phyloP scores from a whole-genome alignment of 2,329 filamentous ascomycete species.

The Aurifilum marmelostoma region DNA sequence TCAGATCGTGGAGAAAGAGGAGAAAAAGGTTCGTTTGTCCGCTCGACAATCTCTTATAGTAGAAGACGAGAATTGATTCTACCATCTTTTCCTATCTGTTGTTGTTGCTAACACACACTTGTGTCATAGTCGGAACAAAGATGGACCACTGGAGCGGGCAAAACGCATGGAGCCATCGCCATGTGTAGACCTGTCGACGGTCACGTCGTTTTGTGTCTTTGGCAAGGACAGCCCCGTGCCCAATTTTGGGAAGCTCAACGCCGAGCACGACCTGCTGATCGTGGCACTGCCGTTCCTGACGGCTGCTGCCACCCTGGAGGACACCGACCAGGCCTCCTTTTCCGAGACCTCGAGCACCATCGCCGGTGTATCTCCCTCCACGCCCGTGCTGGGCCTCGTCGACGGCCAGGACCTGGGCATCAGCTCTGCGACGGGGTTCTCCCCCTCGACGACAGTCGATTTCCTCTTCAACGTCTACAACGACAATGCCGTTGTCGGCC shows the following conservation, averaged over 20 bases:
- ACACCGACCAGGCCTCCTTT: constrained; percentile 25
- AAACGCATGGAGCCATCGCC: constrained; percentile 25
- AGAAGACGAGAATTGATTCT: too few relatives aligned
- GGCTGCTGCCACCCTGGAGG: constrained; percentile 17
- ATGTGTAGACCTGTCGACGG: constrained; percentile 26
- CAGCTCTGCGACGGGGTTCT: constrained; percentile 12
- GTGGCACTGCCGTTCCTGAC: constrained; percentile 27
- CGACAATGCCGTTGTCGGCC: constrained; percentile 28
- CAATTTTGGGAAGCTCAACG: constrained; percentile 27
- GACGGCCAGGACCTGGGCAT: constrained; percentile 29
- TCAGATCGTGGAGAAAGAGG: constrained; percentile 22
- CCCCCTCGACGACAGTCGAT: constrained; percentile 21
- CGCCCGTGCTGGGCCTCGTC: constrained; percentile 28
- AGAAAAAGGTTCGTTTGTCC: constrained; percentile 23
- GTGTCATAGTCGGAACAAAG: constrained; percentile 15
- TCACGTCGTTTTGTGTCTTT: constrained; percentile 30
- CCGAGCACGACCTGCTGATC: constrained; percentile 30
- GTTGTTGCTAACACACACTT: constrained; percentile 14
- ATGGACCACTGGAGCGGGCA: constrained; percentile 18
- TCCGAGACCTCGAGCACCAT: constrained; percentile 29
- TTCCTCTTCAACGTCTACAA: constrained; percentile 26
- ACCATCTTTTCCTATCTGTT: neutral
- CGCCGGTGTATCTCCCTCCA: constrained; percentile 25
- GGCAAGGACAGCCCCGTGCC: constrained; percentile 29
- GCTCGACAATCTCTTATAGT: too few relatives aligned